A percentile compares a stretch with the other conserved stretches of the same genome.
phyloP scores from a whole-genome alignment of 108 stramenopile genomes.

The Ochromonas danica region DNA sequence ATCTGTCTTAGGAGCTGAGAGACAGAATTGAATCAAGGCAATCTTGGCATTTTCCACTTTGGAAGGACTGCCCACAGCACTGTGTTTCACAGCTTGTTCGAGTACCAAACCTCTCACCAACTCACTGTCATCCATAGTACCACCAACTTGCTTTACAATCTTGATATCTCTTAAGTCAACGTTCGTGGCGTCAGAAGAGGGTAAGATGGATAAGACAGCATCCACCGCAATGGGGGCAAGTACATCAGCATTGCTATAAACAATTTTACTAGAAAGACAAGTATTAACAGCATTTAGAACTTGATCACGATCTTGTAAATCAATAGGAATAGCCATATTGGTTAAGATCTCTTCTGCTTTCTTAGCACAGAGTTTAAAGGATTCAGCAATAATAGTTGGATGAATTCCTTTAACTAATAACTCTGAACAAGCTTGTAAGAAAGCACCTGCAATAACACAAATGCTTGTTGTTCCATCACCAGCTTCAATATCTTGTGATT shows the following conservation, averaged over 20 bases:
- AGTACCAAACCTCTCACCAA: conserved; percentile 90
- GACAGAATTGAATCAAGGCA: conserved; percentile 80
- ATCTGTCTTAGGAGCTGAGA: conserved; percentile 98
- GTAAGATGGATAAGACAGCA: conserved; percentile 84
- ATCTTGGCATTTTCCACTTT: conserved; percentile 90
- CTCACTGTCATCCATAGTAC: conserved; percentile 98
- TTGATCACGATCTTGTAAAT: conserved; percentile 72
- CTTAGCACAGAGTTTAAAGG: conserved; percentile 65
- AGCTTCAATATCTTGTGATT: conserved; percentile 97
- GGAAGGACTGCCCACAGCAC: conserved; percentile 86
- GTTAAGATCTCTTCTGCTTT: conserved; percentile 58
- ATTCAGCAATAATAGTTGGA: conserved; percentile 85
- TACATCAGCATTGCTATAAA: conserved; percentile 85
- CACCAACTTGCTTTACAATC: conserved; percentile 94
- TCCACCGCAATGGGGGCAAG: conserved; percentile 97
- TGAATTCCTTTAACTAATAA: conserved; percentile 76
- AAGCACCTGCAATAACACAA: conserved; percentile 92
- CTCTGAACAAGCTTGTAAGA: conserved; percentile 79
- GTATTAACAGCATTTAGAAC: conserved; percentile 88
- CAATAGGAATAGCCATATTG: conserved; percentile 71
- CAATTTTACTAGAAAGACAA: conserved; percentile 92
- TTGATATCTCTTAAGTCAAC: conserved; percentile 94
- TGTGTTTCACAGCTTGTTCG: conserved; percentile 82
- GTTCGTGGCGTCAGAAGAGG: conserved; percentile 68
- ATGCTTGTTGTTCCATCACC: conserved; percentile 79